Conservation (phyloP, 2,329 filamentous ascomycete genomes). For the Colletotrichum caudatum region DNA sequence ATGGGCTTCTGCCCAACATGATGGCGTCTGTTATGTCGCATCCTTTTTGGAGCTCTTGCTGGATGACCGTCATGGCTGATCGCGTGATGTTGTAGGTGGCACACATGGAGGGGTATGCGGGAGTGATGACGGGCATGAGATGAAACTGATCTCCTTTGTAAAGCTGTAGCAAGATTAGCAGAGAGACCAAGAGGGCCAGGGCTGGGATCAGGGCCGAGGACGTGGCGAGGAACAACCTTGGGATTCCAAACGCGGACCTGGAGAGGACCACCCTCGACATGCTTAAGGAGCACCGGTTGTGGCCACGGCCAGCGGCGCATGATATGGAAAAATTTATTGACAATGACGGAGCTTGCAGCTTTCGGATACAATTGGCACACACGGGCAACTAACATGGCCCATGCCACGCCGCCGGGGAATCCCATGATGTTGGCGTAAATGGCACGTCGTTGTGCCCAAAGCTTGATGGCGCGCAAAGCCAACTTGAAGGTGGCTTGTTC, state of each 20-base stretch:
- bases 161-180: slow-evolving; percentile 59
- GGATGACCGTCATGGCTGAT: slow-evolving; percentile 87
- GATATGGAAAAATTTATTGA: slow-evolving; percentile 94
- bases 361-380: slow-evolving; percentile 97
- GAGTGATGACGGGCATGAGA: slow-evolving; percentile 98
- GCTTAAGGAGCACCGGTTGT: slow-evolving; percentile 89
- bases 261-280: slow-evolving; percentile 84
- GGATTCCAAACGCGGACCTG: slow-evolving; percentile 95
- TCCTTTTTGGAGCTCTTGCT: slow-evolving; percentile 83
- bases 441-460: slow-evolving; percentile 93
- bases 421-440: slow-evolving; percentile 98
- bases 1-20: slow-evolving; percentile 78
- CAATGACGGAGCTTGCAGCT: slow-evolving; percentile 87
- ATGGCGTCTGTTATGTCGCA: slow-evolving; percentile 84
- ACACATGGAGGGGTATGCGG: slow-evolving; percentile 97
- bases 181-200: not conserved
- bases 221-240: slow-evolving; percentile 64
- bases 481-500: slow-evolving; percentile 90
- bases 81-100: slow-evolving; percentile 93
- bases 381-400: slow-evolving; percentile 96
- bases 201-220: not conserved
- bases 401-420: slow-evolving; percentile 95
- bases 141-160: slow-evolving; percentile 87
- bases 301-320: slow-evolving; percentile 95
- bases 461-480: slow-evolving; percentile 90